phyloP scores from a whole-genome alignment of 495 filamentous ascomycete species.

The Rhizodiscina lignyota region DNA sequence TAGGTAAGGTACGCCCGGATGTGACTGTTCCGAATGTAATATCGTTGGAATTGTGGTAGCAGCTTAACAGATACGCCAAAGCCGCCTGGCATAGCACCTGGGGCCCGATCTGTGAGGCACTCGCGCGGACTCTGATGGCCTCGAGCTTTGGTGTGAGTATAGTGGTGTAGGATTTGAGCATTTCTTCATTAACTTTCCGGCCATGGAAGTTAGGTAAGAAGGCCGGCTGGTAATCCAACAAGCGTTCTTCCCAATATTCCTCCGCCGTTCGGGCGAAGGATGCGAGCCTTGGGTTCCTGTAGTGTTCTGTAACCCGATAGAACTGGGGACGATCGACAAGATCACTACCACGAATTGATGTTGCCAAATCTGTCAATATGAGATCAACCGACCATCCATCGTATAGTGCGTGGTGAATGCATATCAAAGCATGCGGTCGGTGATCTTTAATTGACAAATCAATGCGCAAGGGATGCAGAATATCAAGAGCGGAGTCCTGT shows the following conservation, averaged over 20 bases:
- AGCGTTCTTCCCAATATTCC: slow-evolving; percentile 35
- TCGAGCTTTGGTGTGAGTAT: neutral
- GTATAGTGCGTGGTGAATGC: slow-evolving; percentile 63
- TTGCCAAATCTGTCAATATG: slow-evolving; percentile 43
- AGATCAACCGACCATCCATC: slow-evolving; percentile 76
- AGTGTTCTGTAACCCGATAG: slow-evolving; percentile 26
- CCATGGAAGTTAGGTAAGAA: slow-evolving; percentile 28
- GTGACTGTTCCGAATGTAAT: slow-evolving; percentile 58
- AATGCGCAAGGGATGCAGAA: neutral
- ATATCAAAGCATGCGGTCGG: slow-evolving; percentile 25
- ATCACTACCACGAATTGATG: slow-evolving; percentile 17
- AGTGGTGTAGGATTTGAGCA: neutral
- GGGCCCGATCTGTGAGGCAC: slow-evolving; percentile 19
- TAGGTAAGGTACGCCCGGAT: slow-evolving; percentile 53
- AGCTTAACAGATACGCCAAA: slow-evolving; percentile 44
- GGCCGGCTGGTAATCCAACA: slow-evolving; percentile 26
- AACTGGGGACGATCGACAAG: slow-evolving; percentile 33
- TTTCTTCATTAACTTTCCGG: slow-evolving; percentile 1
- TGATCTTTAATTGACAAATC: no score
- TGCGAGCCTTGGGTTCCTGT: slow-evolving; percentile 15
- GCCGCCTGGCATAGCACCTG: slow-evolving; percentile 57
- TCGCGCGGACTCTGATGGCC: slow-evolving; percentile 1
- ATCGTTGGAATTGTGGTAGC: slow-evolving; percentile 45
- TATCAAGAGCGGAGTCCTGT: neutral
- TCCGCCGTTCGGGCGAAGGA: slow-evolving; percentile 14